Conservation (phyloP, 2,329 filamentous ascomycete genomes). For the Shiraia bambusicola region DNA sequence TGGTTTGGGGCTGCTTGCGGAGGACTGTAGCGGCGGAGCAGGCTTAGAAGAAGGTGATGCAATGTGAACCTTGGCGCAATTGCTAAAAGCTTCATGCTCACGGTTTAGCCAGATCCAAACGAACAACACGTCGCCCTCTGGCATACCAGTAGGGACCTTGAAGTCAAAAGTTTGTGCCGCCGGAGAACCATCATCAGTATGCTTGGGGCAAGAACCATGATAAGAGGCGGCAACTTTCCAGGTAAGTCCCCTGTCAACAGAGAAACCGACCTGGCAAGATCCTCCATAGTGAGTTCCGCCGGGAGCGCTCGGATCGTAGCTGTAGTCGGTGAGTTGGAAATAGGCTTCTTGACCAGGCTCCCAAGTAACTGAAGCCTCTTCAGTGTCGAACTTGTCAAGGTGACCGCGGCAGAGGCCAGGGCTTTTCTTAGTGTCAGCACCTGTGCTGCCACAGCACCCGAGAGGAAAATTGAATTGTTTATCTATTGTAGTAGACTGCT, state of each 20-base stretch:
- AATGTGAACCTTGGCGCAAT: conserved; percentile 50
- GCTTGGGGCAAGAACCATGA: conserved; percentile 52
- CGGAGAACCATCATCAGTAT: conserved; percentile 41
- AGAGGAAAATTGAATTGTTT: conserved; percentile 47
- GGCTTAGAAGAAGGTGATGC: conserved; percentile 20
- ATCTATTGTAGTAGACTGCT: conserved; percentile 21
- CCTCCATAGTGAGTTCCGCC: conserved; percentile 51
- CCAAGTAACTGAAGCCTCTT: conserved; percentile 49
- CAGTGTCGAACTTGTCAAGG: conserved; percentile 47
- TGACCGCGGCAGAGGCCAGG: conserved; percentile 49
- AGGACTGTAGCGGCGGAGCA: conserved; percentile 6
- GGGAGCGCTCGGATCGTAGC: conserved; percentile 28
- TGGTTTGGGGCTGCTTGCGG: conserved; percentile 11
- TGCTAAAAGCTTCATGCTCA: conserved; percentile 50
- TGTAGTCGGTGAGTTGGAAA: conserved; percentile 42
- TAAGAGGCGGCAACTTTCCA: conserved; percentile 50
- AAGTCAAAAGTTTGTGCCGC: conserved; percentile 50
- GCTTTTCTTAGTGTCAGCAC: conserved; percentile 35
- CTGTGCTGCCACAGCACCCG: conserved; percentile 47
- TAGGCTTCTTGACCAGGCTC: conserved; percentile 45
- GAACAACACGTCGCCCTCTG: conserved; percentile 47
- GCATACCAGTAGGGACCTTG: conserved; percentile 48
- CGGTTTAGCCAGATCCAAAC: conserved; percentile 54
- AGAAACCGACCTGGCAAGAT: conserved; percentile 51
- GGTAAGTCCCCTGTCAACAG: conserved; percentile 46